Evolutionary conservation across 2,329 filamentous ascomycete species (phyloP).

Genomic region (Aspergillus spinulosporus): DNA sequence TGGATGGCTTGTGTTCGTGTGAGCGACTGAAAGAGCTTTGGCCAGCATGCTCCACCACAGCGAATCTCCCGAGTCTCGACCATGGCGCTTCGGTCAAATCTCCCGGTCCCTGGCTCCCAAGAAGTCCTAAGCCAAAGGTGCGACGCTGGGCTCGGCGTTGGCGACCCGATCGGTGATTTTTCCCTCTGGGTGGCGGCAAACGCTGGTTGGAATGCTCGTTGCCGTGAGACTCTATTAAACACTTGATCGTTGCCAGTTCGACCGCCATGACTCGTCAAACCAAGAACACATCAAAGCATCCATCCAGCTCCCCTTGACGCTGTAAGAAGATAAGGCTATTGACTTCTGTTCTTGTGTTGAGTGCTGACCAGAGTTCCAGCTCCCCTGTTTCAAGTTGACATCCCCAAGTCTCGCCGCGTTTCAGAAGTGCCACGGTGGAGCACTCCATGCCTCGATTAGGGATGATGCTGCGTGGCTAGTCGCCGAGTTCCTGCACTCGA

Average conservation of each 20-base stretch:
- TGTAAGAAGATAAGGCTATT: too few species aligned
- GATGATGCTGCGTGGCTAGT: conserved; percentile 17
- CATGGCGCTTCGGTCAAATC: neutral
- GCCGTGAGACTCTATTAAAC: neutral
- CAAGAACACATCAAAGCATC: neutral
- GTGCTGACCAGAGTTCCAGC: neutral
- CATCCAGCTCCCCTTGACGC: too few species aligned
- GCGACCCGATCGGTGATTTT: conserved; percentile 16
- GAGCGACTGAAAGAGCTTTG: neutral
- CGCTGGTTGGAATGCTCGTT: conserved; percentile 14
- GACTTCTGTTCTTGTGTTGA: neutral
- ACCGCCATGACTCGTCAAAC: neutral
- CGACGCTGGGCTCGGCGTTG: conserved; percentile 9
- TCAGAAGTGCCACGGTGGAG: conserved; percentile 13
- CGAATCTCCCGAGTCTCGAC: conserved; percentile 9
- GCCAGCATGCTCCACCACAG: neutral
- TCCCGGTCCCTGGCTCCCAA: neutral
- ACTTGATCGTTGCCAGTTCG: neutral
- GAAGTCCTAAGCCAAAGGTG: neutral
- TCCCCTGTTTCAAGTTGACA: conserved; percentile 23
- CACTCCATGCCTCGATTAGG: conserved; percentile 19
- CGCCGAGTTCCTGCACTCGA: neutral
- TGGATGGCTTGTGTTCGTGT: neutral
- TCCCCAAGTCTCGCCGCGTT: conserved; percentile 17
- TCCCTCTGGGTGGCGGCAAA: conserved; percentile 6